These are phyloP conservation scores for Acephala macrosclerotiorum DNA, from an alignment of 2,329 filamentous ascomycete genomes.

Conservation along the genomic window DNA sequence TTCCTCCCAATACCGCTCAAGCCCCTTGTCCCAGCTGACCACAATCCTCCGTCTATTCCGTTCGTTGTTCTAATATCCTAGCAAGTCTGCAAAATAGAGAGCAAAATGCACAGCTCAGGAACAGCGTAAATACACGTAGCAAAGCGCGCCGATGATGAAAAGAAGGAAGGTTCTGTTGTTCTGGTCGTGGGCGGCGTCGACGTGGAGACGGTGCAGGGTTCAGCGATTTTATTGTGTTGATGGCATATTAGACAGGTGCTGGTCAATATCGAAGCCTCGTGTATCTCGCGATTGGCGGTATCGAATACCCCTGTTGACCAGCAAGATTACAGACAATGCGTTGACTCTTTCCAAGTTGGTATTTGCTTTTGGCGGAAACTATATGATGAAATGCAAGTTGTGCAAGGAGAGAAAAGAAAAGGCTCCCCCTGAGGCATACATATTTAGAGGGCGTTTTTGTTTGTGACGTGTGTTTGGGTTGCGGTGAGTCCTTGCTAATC, in stretches of 20 bases:
- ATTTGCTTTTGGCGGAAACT: neutral
- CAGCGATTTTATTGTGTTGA: conserved; percentile 35
- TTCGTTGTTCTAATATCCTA: neutral
- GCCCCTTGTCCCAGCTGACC: conserved; percentile 6
- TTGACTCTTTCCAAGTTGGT: neutral
- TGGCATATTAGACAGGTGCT: conserved; percentile 35
- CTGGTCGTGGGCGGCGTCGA: conserved; percentile 34
- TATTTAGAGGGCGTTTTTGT: neutral
- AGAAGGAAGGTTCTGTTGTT: conserved; percentile 19
- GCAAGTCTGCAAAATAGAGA: neutral
- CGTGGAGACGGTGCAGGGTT: conserved; percentile 33
- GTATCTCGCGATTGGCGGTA: conserved; percentile 33
- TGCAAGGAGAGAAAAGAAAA: neutral
- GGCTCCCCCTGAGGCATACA: neutral
- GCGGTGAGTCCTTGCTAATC: neutral
- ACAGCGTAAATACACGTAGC: conserved; percentile 22
- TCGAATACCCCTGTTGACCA: conserved; percentile 22
- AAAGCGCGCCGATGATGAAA: conserved; percentile 25
- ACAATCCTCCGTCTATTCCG: neutral
- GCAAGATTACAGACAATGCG: conserved; percentile 29
- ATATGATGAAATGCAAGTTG: neutral
- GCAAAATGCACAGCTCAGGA: neutral
- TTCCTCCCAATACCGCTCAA: conserved; percentile 12
- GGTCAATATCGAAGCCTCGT: conserved; percentile 29
- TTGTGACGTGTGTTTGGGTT: conserved; percentile 3